These are phyloP conservation scores for Apiospora koreana DNA, from an alignment of 2,329 filamentous ascomycete genomes.

Conservation along the genomic window DNA sequence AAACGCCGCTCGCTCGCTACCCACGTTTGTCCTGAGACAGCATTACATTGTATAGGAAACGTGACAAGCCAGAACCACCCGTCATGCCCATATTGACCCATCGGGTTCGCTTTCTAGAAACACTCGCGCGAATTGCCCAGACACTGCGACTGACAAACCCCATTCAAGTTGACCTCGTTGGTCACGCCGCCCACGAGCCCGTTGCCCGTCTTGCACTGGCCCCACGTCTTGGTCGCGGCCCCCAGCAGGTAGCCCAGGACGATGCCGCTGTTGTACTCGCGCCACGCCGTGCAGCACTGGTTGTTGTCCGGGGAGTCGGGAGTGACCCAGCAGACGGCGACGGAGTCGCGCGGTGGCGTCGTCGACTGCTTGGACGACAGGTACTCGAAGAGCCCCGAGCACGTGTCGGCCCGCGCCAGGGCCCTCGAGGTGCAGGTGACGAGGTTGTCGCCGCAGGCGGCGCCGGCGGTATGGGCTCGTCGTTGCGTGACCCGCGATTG, in stretches of 20 bases:
- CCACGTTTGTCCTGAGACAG: neutral
- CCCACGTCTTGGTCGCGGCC: slow-evolving; percentile 9
- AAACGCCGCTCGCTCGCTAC: neutral
- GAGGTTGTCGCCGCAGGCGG: slow-evolving; percentile 5
- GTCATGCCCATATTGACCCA: neutral
- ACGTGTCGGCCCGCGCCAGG: slow-evolving; percentile 3
- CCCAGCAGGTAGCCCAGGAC: slow-evolving; percentile 7
- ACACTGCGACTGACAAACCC: slow-evolving; percentile 6
- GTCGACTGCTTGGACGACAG: neutral
- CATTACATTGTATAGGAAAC: neutral
- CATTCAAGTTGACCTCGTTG: slow-evolving; percentile 1
- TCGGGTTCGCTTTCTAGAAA: neutral
- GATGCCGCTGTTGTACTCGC: neutral
- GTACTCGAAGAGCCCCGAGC: slow-evolving; percentile 9
- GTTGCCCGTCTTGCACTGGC: slow-evolving; percentile 7
- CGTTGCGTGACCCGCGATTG: neutral
- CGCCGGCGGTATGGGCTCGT: neutral
- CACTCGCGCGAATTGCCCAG: slow-evolving; percentile 4
- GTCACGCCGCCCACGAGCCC: neutral
- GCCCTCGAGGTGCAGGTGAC: neutral
- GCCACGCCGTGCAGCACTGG: slow-evolving; percentile 8
- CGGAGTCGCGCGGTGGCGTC: neutral
- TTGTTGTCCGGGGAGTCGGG: neutral
- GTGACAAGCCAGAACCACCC: neutral
- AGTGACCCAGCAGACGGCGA: slow-evolving; percentile 6